These are phyloP conservation scores for Colletotrichum cuscutae DNA, from an alignment of 2,329 filamentous ascomycete species.

Conservation along the genomic window DNA sequence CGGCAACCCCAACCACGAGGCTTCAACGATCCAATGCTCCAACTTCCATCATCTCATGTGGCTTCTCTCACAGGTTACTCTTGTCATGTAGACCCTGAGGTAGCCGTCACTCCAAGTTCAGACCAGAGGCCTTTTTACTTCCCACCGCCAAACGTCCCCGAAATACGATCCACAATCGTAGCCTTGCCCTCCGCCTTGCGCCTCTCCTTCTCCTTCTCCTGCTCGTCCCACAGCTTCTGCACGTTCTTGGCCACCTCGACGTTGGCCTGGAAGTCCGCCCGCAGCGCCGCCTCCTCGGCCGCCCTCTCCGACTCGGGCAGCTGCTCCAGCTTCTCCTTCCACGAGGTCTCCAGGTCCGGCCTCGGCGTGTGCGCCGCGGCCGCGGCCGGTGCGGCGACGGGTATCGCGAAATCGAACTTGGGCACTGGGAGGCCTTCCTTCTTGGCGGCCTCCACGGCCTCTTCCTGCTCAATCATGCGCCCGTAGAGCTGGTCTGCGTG, in stretches of 20 bases:
- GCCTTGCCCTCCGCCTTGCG: slow-evolving; percentile 67
- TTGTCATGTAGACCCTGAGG: neutral
- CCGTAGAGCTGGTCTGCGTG: slow-evolving; percentile 93
- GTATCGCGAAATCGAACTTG: slow-evolving; percentile 67
- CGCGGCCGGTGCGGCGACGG: slow-evolving; percentile 54
- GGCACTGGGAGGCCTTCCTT: slow-evolving; percentile 68
- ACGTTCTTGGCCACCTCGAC: slow-evolving; percentile 68
- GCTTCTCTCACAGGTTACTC: neutral
- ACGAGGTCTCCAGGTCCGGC: slow-evolving; percentile 59
- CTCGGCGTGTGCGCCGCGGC: slow-evolving; percentile 42
- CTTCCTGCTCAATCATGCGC: slow-evolving; percentile 86
- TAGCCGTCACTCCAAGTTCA: neutral
- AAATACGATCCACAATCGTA: slow-evolving; percentile 54
- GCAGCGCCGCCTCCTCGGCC: slow-evolving; percentile 72
- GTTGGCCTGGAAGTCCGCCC: slow-evolving; percentile 70
- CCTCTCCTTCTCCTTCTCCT: slow-evolving; percentile 63
- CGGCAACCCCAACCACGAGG: neutral
- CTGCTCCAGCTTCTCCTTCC: slow-evolving; percentile 67
- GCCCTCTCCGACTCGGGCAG: slow-evolving; percentile 67
- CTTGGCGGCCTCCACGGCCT: slow-evolving; percentile 75
- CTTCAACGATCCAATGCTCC: neutral
- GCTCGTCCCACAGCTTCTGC: slow-evolving; percentile 64
- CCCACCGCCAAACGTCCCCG: slow-evolving; percentile 41
- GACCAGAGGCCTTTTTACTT: slow-evolving; percentile 1
- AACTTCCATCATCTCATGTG: slow-evolving; percentile 39